phyloP scores from a whole-genome alignment of 2,329 filamentous ascomycete species.

The Trichoderma sp. region DNA sequence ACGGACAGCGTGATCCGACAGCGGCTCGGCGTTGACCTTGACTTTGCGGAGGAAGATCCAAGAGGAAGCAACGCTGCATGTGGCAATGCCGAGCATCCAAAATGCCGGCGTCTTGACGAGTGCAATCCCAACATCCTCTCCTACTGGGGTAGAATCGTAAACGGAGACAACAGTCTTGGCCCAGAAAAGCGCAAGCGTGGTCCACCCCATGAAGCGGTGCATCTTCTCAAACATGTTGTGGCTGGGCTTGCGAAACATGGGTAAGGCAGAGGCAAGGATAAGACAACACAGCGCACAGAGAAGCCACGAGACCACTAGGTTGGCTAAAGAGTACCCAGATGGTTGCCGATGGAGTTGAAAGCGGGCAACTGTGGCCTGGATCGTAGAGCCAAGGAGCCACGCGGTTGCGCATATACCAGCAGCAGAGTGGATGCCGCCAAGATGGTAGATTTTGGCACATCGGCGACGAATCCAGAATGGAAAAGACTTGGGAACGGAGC shows the following conservation, averaged over 20 bases:
- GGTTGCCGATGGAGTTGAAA: conserved; percentile 26
- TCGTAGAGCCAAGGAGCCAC: conserved; percentile 50
- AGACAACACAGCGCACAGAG: conserved; percentile 58
- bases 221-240: conserved; percentile 71
- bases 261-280: conserved; percentile 65
- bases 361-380: conserved; percentile 40
- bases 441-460: conserved; percentile 53
- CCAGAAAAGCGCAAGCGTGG: conserved; percentile 65
- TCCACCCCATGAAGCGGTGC: conserved; percentile 76
- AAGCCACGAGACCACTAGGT: conserved; percentile 55
- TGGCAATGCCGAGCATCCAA: conserved; percentile 69
- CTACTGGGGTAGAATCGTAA: conserved; percentile 43
- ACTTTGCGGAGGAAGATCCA: conserved; percentile 73
- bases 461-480: conserved; percentile 52
- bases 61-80: conserved; percentile 66
- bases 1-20: conserved; percentile 72
- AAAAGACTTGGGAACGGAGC: conserved; percentile 46
- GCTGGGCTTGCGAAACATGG: conserved; percentile 59
- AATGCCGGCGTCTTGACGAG: conserved; percentile 49
- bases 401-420: conserved; percentile 50
- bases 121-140: conserved; percentile 37
- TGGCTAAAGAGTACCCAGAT: conserved; percentile 42
- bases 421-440: conserved; percentile 54
- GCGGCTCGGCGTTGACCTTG: conserved; percentile 62
- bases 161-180: conserved; percentile 58